Base-by-base conservation (phyloP, 2,329 filamentous ascomycete species). In the Pyrenochaeta sp. region DNA sequence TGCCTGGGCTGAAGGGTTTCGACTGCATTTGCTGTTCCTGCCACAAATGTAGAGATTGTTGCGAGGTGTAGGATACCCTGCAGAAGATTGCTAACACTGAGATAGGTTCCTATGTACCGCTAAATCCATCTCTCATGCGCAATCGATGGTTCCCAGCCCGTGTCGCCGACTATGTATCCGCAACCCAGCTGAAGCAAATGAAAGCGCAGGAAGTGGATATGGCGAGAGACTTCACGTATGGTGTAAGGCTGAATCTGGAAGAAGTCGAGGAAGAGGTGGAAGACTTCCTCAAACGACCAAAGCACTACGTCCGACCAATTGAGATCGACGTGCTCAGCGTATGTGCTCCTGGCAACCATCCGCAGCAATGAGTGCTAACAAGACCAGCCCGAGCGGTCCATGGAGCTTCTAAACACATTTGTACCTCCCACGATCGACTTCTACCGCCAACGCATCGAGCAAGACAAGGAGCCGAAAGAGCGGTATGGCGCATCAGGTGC, bases 121-220 rank as follows among this genome's bases (percentile, higher is more conserved):
- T 86, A 42, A 72, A 81, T n/a, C 72, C 77, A 15, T 82, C 84
- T 24, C 75, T 78, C 37, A 86, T 88, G 84, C 79, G 85, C 62
- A 86, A 85, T 68, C 72, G 75, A 52, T 85, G 81, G 81, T 86
- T 82, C 63, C 84, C 84, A 3, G 72, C 71, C 43, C 75, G 79
- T 56, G 75, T 81, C 60, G 85, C 85, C 61, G 79, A 83, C 68
- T 87, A 87, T 72, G 76, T 85, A 24, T 80, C 83, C 45, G 64
- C 70, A 36, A 68, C 72, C 39, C 80, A 83, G 59, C 58, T 82
- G 45, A 79, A 81, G 67, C 72, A 80, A 54, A 68, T 85, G 40
- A 79, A 79, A 57, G 63, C 76, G 4, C 78, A 80, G 60, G 79
- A 82, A 28, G 73, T 80, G 12, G 64, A 76, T 19, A 73, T 83